Base-by-base conservation (phyloP, 495 filamentous ascomycete species). In the Massariosphaeria phaeospora region DNA sequence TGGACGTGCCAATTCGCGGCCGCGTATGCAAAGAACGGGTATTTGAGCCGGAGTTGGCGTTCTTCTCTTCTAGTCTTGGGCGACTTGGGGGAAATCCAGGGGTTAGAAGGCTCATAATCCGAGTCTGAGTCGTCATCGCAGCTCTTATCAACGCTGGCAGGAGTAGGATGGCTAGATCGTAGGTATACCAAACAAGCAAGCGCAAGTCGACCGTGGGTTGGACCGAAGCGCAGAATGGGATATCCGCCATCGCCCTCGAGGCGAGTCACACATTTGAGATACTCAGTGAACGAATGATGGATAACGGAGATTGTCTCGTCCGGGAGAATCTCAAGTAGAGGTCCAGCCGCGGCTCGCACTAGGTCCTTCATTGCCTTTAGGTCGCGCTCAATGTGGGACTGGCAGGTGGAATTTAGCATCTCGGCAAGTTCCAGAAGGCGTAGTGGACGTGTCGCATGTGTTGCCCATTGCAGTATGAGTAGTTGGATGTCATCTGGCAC, bases 241-340 rank as follows among this genome's bases (percentile, higher is more conserved):
- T 38, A 55, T n/a, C n/a, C n/a, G 13, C 24, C 15, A n/a, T 9
- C 5, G 3, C 51, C 64, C 72, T 15, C 21, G 15, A 24, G 23
- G 17, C 24, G 53, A 1, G 24, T 42, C 5, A 36, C 17, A 0
- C 52, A 27, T 35, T 69, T 69, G 18, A 79, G 67, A 61, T 72
- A 79, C 50, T 79, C 78, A 1, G 75, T 78, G 21, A 79, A 71
- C n/a, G 76, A 78, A 58, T 79, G 78, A 39, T 81, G 78, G 25
- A 79, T 66, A 4, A 79, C 67, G 12, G 57, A 71, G 15, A 79
- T 66, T 0, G 73, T 76, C 53, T 79, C 76, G 41, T 79, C 74
- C 12, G 67, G 63, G 2, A 73, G 62, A 23, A 79, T 69, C 48
- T 79, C 72, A 0, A 81, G 66, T 23, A 81, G 62, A 10, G 77